Conservation (phyloP, 2,329 filamentous ascomycete genomes). For the Aspergillus ochraceus region DNA sequence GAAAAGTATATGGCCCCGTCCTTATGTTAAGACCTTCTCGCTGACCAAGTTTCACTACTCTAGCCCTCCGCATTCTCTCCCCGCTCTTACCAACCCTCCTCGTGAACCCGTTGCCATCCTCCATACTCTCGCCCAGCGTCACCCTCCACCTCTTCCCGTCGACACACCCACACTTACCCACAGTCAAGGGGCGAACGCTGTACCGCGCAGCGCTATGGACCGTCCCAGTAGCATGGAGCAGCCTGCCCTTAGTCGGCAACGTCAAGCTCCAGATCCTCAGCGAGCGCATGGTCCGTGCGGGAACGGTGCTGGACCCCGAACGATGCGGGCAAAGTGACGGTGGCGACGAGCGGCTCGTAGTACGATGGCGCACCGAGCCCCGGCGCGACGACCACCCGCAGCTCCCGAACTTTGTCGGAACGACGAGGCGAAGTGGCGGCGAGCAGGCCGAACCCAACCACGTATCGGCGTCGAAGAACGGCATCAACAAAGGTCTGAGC, state of each 20-base stretch:
- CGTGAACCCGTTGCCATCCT: constrained; percentile 60
- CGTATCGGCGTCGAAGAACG: constrained; percentile 27
- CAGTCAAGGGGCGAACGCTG: constrained; percentile 84
- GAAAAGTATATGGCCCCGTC: constrained; percentile 51
- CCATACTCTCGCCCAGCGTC: constrained; percentile 63
- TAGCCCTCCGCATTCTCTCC: constrained; percentile 62
- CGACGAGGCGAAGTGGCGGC: background rate
- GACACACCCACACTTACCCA: constrained; percentile 68
- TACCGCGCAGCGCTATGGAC: constrained; percentile 96
- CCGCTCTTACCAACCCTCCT: constrained; percentile 62
- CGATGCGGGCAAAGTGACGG: constrained; percentile 31
- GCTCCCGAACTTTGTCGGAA: background rate
- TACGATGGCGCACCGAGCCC: constrained; percentile 76
- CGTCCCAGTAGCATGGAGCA: constrained; percentile 92
- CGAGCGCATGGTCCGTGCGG: constrained; percentile 76
- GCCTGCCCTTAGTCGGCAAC: constrained; percentile 85
- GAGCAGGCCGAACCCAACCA: constrained; percentile 6
- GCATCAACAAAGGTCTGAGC: constrained; percentile 42
- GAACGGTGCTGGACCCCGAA: constrained; percentile 38
- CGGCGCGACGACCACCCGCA: constrained; percentile 26
- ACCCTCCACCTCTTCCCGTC: constrained; percentile 66
- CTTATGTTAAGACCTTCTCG: background rate
- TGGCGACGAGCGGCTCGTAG: constrained; percentile 75
- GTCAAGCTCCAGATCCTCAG: constrained; percentile 84
- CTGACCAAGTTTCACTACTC: background rate